These are phyloP conservation scores for Nemania abortiva DNA, from an alignment of 2,329 filamentous ascomycete species.

Conservation along the genomic window DNA sequence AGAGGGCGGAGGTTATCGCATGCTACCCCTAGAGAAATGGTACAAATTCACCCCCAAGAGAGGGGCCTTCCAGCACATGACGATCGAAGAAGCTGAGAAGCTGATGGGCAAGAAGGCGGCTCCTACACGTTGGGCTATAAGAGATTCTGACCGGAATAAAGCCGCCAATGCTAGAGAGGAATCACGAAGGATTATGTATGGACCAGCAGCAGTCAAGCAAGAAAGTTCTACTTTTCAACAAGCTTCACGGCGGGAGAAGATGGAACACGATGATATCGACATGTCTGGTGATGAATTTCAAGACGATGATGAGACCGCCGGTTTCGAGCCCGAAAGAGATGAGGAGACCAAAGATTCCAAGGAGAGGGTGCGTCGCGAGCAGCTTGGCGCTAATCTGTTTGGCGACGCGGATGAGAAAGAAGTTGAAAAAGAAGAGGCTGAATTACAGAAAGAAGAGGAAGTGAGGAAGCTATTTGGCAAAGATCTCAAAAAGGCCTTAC, in stretches of 20 bases:
- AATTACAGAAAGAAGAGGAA: constrained; percentile 76
- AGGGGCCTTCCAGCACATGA: constrained; percentile 77
- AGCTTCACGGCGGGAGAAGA: constrained; percentile 71
- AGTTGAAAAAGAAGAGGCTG: constrained; percentile 79
- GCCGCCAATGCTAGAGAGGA: constrained; percentile 69
- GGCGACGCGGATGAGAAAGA: constrained; percentile 75
- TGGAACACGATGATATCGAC: constrained; percentile 78
- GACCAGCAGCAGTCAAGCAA: constrained; percentile 72
- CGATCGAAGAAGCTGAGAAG: constrained; percentile 86
- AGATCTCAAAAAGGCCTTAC: constrained; percentile 81
- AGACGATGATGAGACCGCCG: constrained; percentile 84
- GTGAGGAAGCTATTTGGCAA: constrained; percentile 79
- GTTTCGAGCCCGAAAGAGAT: constrained; percentile 82
- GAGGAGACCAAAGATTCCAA: constrained; percentile 81
- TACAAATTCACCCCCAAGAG: constrained; percentile 89
- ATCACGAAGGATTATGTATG: constrained; percentile 70
- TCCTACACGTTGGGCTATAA: constrained; percentile 84
- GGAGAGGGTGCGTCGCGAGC: constrained; percentile 80
- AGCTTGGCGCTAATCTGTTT: constrained; percentile 89
- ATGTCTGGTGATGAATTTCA: constrained; percentile 82
- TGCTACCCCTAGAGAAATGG: constrained; percentile 95
- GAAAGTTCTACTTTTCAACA: constrained; percentile 74
- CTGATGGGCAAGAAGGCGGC: constrained; percentile 83
- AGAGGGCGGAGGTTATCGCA: constrained; percentile 74
- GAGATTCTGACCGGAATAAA: constrained; percentile 65